Base-by-base conservation (phyloP, 805 yeast species). In the Pichia californica region DNA sequence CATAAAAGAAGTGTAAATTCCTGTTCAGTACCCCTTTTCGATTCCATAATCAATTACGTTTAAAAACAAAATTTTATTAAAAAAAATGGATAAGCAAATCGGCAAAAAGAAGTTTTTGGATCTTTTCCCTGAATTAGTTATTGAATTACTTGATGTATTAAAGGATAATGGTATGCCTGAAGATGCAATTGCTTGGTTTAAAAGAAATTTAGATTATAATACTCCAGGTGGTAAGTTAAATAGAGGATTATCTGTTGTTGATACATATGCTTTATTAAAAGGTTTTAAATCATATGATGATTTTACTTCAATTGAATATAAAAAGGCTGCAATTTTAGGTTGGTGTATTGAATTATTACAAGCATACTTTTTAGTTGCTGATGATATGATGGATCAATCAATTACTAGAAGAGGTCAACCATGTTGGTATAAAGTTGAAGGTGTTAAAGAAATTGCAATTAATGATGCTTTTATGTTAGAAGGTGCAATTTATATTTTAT, bases 351-450 rank as follows among this genome's bases (percentile, higher is more conserved):
- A 93, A 69, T 74, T 93, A 52, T 73, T 91, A 54, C 99, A 91
- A 69, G 98, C 97, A 2, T 93, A 87, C 64, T 93, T 93, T 73
- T 74, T 93, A 57, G 98, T 93, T 45, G 94, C 98, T 27, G 99
- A 93, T 64, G 99, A 93, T 63, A 93, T 93, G 80, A 93, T 93
- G 99, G 99, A 93, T 65, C 79, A 80, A 54, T 85, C 96, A 28
- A 83, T 87, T 64, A 93, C 99, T 33, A 85, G 99, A 74, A 83
- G 99, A 65, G 99, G 97, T 47, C 97, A 91, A 68, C 93, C 96
- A 52, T 93, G 99, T 68, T 93, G 99, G 99, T 93, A 88, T 72
- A 79, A 74, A 59, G 75, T 69, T 29, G 79, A 76, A 52, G 79
- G 78, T 31, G 96, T 93, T 47, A 87, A 86, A 32, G 88, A 88